Evolutionary conservation across 2,329 filamentous ascomycete genomes (phyloP).

Genomic region (Microcyclosporella mali): DNA sequence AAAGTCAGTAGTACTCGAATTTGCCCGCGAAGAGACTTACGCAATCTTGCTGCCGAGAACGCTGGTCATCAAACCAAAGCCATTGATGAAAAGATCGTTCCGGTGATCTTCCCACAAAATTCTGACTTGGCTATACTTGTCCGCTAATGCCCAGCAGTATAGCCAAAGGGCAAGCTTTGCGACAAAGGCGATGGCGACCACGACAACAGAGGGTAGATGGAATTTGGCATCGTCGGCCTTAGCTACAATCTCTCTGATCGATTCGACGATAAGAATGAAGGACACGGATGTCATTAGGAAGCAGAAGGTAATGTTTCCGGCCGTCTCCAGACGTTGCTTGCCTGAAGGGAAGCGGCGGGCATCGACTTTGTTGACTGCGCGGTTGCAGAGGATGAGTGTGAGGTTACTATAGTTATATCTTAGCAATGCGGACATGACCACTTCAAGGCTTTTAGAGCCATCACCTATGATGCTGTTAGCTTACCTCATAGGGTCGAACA

Average conservation of each 20-base stretch:
- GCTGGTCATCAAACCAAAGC: constrained; percentile 77
- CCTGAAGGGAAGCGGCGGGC: constrained; percentile 80
- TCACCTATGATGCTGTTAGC: not conserved
- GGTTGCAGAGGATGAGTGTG: constrained; percentile 77
- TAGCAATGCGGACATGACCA: not conserved
- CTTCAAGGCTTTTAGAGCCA: not conserved
- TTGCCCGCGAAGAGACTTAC: constrained; percentile 9
- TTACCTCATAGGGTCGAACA: constrained; percentile 64
- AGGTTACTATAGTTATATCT: constrained; percentile 64
- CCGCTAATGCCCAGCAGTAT: constrained; percentile 86
- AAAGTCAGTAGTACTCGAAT: not conserved
- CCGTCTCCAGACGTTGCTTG: constrained; percentile 89
- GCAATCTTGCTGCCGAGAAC: constrained; percentile 81
- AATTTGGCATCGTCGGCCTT: constrained; percentile 55
- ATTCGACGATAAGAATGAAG: constrained; percentile 85
- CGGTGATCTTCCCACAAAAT: constrained; percentile 97
- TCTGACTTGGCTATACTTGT: constrained; percentile 84
- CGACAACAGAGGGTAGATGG: constrained; percentile 75
- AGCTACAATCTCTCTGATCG: constrained; percentile 61
- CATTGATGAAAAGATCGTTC: constrained; percentile 96
- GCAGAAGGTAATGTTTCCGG: constrained; percentile 93
- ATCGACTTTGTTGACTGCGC: constrained; percentile 83
- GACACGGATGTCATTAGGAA: constrained; percentile 94
- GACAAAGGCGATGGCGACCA: constrained; percentile 73
- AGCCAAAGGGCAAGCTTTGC: constrained; percentile 81